These are phyloP conservation scores for Acidiella bohemica DNA, from an alignment of 495 filamentous ascomycete species.

Conservation along the genomic window DNA sequence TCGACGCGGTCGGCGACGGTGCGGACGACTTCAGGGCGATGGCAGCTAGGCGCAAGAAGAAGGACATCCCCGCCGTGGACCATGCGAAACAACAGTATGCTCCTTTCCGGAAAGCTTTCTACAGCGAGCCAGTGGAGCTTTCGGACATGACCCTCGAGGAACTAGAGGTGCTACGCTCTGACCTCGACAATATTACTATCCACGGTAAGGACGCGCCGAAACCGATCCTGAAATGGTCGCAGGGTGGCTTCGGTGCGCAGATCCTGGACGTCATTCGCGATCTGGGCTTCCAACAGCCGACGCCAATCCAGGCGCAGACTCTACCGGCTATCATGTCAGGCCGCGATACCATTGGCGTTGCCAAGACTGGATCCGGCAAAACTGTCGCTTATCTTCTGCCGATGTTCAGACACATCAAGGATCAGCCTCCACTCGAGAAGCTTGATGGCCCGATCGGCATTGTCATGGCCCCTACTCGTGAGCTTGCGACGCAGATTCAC, in stretches of 20 bases:
- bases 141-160: constrained; percentile 78
- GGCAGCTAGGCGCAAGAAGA: constrained; percentile 88
- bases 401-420: constrained; percentile 96
- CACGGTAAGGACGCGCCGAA: constrained; percentile 74
- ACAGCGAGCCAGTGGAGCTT: constrained; percentile 76
- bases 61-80: constrained; percentile 77
- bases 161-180: constrained; percentile 61
- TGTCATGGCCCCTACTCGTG: constrained; percentile 89
- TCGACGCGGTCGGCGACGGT: constrained; percentile 58
- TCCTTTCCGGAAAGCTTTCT: constrained; percentile 84
- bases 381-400: constrained; percentile 89
- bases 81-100: constrained; percentile 76
- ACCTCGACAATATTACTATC: constrained; percentile 92
- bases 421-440: constrained; percentile 68
- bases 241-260: constrained; percentile 77
- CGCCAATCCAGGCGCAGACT: constrained; percentile 89
- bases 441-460: constrained; percentile 79
- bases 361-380: constrained; percentile 98
- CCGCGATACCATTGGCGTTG: constrained; percentile 88
- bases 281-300: constrained; percentile 77
- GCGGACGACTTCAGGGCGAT: constrained; percentile 77
- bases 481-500: constrained; percentile 89
- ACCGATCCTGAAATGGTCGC: constrained; percentile 90
- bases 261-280: constrained; percentile 76
- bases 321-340: constrained; percentile 94